These are phyloP conservation scores for Saksenaea oblongispora DNA, from an alignment of 371 early-diverging fungal species.

Conservation along the genomic window DNA sequence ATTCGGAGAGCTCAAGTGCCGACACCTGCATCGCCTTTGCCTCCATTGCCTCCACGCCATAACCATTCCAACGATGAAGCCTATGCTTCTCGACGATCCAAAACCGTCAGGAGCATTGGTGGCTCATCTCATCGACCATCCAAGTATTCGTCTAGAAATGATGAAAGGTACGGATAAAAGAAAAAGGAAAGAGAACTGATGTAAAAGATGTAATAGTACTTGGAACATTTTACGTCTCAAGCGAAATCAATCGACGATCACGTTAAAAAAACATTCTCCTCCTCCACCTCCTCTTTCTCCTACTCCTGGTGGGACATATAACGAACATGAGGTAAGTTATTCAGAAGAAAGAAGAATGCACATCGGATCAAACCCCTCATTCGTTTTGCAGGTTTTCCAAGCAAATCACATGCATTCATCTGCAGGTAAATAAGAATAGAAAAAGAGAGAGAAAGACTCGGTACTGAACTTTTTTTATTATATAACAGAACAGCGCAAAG, in stretches of 20 bases:
- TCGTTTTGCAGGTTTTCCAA: neutral
- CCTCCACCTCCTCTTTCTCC: conserved; percentile 7
- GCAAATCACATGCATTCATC: conserved; percentile 1
- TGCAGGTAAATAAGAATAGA: neutral
- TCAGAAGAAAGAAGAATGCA: neutral
- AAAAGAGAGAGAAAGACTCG: neutral
- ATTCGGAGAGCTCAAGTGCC: neutral
- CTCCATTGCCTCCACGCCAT: neutral
- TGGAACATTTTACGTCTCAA: neutral
- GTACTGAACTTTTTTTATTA: neutral
- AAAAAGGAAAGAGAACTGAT: neutral
- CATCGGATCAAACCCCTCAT: neutral
- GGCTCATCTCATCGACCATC: neutral
- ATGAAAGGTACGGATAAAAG: neutral
- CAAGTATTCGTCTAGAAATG: neutral
- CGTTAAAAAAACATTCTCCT: neutral
- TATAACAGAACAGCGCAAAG: neutral
- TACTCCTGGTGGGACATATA: neutral
- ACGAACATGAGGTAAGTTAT: neutral
- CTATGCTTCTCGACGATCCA: neutral
- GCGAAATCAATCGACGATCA: neutral
- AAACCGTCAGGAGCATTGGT: neutral
- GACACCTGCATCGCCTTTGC: neutral
- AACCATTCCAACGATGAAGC: neutral
- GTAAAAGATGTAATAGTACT: neutral